phyloP scores from a whole-genome alignment of 2,329 filamentous ascomycete genomes.

The Stemphylium beticola region DNA sequence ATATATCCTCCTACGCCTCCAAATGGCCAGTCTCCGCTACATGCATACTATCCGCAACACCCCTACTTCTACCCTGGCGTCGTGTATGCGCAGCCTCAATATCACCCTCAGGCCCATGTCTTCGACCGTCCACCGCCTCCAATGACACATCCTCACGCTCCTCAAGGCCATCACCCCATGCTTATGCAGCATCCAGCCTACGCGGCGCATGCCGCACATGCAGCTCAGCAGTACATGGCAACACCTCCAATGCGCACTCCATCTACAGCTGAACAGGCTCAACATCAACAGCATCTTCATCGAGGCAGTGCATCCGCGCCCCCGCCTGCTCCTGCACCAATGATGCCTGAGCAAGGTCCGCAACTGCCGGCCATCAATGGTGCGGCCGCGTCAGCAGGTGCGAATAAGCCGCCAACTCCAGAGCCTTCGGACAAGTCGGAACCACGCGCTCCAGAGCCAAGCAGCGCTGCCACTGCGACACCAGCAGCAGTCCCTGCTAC shows the following conservation, averaged over 20 bases:
- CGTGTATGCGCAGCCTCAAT: slow-evolving; percentile 42
- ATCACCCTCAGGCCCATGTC: slow-evolving; percentile 34
- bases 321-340: slow-evolving; percentile 23
- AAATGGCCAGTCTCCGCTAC: slow-evolving; percentile 51
- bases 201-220: slow-evolving; percentile 35
- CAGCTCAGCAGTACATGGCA: slow-evolving; percentile 43
- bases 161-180: slow-evolving; percentile 37
- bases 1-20: slow-evolving; percentile 51
- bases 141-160: slow-evolving; percentile 48
- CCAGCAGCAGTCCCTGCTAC: slow-evolving; percentile 14
- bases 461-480: slow-evolving; percentile 22
- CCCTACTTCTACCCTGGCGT: slow-evolving; percentile 41
- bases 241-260: slow-evolving; percentile 49
- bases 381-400: slow-evolving; percentile 23
- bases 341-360: slow-evolving; percentile 42
- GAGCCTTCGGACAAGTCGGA: slow-evolving; percentile 49
- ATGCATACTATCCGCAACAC: slow-evolving; percentile 46
- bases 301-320: slow-evolving; percentile 35
- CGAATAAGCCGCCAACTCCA: slow-evolving; percentile 40
- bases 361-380: slow-evolving; percentile 46
- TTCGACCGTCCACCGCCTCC: slow-evolving; percentile 49
- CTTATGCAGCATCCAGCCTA: slow-evolving; percentile 38
- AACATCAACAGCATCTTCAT: slow-evolving; percentile 46
- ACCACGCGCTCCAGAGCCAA: slow-evolving; percentile 49
- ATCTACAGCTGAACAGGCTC: slow-evolving; percentile 50